Evolutionary conservation across 306 rosid genomes (phyloP), one percentile per base, ranked within the genome.

Genomic region (Lupinus albus): DNA sequence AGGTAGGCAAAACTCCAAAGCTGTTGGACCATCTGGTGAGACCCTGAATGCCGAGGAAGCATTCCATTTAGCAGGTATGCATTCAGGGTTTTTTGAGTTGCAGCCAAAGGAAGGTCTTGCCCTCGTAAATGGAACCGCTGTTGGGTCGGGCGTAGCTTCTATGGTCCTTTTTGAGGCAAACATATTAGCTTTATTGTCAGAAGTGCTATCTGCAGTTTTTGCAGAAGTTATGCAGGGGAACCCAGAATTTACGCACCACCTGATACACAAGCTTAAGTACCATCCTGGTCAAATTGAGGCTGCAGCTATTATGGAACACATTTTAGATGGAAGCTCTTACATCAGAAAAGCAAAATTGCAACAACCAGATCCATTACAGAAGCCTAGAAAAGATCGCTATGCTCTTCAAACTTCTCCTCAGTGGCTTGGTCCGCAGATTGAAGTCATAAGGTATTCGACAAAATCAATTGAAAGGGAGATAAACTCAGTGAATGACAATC

Each of bases 371-470:
- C 85, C 78, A 9, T 45, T 69, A 69, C 82, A 72, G 57, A 81
- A 81, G 75, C 82, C 80, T n/a, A 73, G n/a, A 47, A 51, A 77
- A 36, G 82, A 81, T 35, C 85, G 85, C 9, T 77, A 81, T 9
- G 85, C 85, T 58, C 85, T 81, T 21, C 21, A 35, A 64, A 81
- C 85, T 57, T 81, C 85, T 41, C 85, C 85, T 69, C 85, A 81
- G 15, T 81, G 85, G 85, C 77, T 81, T 36, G 85, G 85, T 52
- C 85, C 85, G 1, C 85, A 77, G 59, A 81, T 81, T 58, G 82
- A 81, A 64, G 73, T 81, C 36, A 81, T 81, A 62, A 58, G 82
- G 64, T 73, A 41, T 64, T 68, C 68, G 1, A 81, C 82, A 7
- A 77, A 73, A 60, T 81, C 82, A 12, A 81, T 77, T 11, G 82